phyloP scores from a whole-genome alignment of 441 rosid genomes.

The Corymbia citriodora region DNA sequence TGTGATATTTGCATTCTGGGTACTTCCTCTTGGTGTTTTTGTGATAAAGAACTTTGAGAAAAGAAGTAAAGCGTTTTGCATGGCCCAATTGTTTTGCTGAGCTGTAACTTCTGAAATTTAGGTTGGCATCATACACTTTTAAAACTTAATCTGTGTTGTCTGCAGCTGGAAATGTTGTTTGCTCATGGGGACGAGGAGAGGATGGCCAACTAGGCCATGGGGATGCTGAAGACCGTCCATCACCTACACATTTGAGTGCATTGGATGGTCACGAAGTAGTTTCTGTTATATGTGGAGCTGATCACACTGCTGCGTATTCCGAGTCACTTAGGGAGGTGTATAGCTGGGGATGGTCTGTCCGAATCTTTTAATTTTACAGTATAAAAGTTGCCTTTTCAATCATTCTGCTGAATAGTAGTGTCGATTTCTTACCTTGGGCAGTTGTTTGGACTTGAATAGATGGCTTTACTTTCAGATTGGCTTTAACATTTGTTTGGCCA shows the following conservation, averaged over 20 bases:
- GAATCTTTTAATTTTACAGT: not conserved
- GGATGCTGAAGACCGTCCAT: constrained; percentile 82
- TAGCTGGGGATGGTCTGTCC: constrained; percentile 97
- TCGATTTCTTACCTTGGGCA: not conserved
- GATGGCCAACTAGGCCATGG: constrained; percentile 99
- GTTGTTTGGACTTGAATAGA: not conserved
- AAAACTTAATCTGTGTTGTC: not conserved
- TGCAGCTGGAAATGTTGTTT: constrained; percentile 84
- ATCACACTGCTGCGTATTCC: constrained; percentile 87
- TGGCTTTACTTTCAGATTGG: not conserved
- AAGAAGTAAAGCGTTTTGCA: not conserved
- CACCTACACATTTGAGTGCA: constrained; percentile 73
- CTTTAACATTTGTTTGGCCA: not conserved
- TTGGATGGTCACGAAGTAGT: constrained; percentile 57
- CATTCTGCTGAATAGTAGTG: not conserved
- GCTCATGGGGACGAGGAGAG: constrained; percentile 99
- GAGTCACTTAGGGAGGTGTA: constrained; percentile 53
- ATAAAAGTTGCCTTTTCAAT: not conserved
- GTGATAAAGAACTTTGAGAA: not conserved
- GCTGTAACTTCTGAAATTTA: not conserved
- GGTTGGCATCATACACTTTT: not conserved
- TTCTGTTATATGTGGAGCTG: constrained; percentile 91
- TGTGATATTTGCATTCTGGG: not conserved
- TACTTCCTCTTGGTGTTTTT: not conserved
- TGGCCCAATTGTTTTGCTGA: not conserved